Base-by-base conservation (phyloP, 2,329 filamentous ascomycete species). In the Huntiella abstrusa region DNA sequence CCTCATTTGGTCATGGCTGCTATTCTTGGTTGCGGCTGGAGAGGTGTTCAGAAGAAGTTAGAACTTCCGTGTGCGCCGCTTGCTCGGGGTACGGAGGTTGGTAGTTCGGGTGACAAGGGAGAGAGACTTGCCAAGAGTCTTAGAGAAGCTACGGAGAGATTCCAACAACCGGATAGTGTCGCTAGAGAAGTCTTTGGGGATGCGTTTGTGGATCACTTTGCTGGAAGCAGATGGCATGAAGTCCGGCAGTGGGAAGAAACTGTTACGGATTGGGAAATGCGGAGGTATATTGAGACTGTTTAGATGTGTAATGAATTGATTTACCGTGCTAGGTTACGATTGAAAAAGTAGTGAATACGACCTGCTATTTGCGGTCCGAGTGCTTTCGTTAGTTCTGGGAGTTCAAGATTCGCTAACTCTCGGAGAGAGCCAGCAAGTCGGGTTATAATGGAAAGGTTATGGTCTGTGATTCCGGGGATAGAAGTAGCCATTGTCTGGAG, bases 151-250 rank as follows among this genome's bases (percentile, higher is more conserved):
- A 91, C 80, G 1, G 75, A 73, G 41, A 71, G 73, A 41, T 95
- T 98, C 57, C 80, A 73, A 65, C 66, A 74, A 28, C 73, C 77
- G 55, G 83, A 73, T 1, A 96, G 88, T 59, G 70, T 96, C 12
- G 91, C 91, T n/a, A 71, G 91, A 48, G 83, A 96, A 59, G 83
- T 94, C 0, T 83, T 98, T 61, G 91, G 91, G 0, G 82, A 96
- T 59, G 83, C 80, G 6, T 98, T 98, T 63, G 91, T 98, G 3
- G 87, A 96, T 12, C 91, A 96, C 61, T 98, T 80, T 65, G 84
- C 80, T 10, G 91, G 91, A 12, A 94, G 88, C 13, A 73, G 91
- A 52, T 80, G 93, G 60, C 87, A 98, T 62, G 91, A 98, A 63
- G 72, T 91, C 49, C 68, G 83, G 51, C 63, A 94, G 15, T 98